A percentile compares a stretch with the other conserved stretches of the same genome.
Evolutionary conservation across 2,329 filamentous ascomycete genomes (phyloP).

Genomic region (Ceratocystis smalleyi): DNA sequence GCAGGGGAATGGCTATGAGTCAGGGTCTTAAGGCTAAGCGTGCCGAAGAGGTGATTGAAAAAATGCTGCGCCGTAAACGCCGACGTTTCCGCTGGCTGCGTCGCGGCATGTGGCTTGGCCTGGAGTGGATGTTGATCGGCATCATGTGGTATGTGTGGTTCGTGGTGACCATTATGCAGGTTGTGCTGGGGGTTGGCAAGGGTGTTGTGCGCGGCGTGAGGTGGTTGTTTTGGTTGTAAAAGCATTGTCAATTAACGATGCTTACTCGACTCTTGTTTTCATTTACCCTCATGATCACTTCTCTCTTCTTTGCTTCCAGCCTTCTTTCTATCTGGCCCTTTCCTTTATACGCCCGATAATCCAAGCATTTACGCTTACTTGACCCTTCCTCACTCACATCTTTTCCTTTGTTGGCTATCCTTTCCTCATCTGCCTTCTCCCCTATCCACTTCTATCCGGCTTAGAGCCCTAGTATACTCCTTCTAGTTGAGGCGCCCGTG

Average conservation of each 20-base stretch:
- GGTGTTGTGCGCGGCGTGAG: constrained; percentile 44
- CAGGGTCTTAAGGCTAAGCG: constrained; percentile 69
- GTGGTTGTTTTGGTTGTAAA: constrained; percentile 72
- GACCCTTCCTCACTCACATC: neutral
- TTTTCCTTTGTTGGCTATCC: neutral
- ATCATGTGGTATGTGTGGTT: constrained; percentile 95
- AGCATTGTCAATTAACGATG: neutral
- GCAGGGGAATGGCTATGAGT: constrained; percentile 56
- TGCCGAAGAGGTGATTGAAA: constrained; percentile 62
- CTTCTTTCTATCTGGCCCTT: neutral
- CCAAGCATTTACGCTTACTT: neutral
- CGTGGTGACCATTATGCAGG: constrained; percentile 59
- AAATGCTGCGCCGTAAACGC: constrained; percentile 54
- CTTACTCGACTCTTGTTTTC: neutral
- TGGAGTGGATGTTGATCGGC: constrained; percentile 78
- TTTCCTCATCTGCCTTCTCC: neutral
- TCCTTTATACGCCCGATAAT: neutral
- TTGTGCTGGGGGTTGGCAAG: constrained; percentile 46
- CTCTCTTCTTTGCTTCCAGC: neutral
- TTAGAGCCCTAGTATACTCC: neutral
- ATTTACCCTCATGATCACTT: neutral
- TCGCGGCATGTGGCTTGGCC: constrained; percentile 58
- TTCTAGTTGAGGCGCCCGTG: neutral
- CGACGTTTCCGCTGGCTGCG: constrained; percentile 57
- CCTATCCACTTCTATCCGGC: neutral